Evolutionary conservation across 805 yeast genomes (phyloP), one percentile per base, ranked within the genome.

Genomic region (Candida ponderosae): DNA sequence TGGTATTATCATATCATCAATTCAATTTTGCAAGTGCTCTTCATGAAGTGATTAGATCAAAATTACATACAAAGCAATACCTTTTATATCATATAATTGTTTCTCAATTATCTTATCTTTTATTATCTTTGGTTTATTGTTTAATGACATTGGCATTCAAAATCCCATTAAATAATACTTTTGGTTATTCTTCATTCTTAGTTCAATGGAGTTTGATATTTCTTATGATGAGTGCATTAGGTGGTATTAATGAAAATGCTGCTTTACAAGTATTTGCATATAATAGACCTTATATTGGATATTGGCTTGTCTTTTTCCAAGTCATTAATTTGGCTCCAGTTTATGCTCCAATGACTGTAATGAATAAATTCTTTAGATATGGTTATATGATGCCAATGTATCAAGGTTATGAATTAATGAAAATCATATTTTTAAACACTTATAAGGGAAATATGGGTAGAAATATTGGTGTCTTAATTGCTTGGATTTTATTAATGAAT

Each of bases 1-100:
- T 81, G 43, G 79, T 81, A 45, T 54, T 81, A 42, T 74, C 88
- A 6, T 79, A 82, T 53, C 79, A 81, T 67, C 82, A 76, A 48
- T 71, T 79, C 48, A 72, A 56, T 37, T 74, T 80, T 63, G 78
- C 79, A 45, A 51, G 57, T 16, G 66, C 67, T 13, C 44, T 74
- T 14, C 78, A 80, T 50, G 64, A 58, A 41, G 50, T 53, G 6
- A 62, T 74, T 29, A 72, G 70, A 1, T 46, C 52, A 19, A 58
- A 63, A 13, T 44, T 68, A 18, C 61, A 63, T 27, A 53, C 62
- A 4, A 38, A 27, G 8, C 73, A 68, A 40, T 73, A 68, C 44
- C 46, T 77, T 11, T 21, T 68, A 0, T 79, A 73, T 54, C 64
- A 85, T 36, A 48, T 70, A 34, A 3, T 63, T 2, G 40, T 68